phyloP scores from a whole-genome alignment of 2,329 filamentous ascomycete species.

The Cladosporium sp. region DNA sequence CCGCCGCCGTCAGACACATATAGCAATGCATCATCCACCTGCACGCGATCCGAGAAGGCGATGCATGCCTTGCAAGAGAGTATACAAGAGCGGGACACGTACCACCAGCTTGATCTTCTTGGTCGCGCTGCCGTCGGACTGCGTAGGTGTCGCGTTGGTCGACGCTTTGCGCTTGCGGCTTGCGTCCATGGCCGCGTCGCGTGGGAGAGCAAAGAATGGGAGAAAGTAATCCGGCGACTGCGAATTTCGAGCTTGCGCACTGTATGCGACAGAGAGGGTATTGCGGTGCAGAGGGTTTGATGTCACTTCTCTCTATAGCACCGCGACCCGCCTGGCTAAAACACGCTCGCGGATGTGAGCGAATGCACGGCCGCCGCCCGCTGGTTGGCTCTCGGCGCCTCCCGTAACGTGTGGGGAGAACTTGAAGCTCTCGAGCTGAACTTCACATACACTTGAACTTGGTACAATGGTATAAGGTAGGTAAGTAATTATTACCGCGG shows the following conservation, averaged over 20 bases:
- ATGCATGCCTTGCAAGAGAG: neutral
- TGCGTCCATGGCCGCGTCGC: conserved; percentile 7
- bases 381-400: neutral
- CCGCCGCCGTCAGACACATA: neutral
- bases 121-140: conserved; percentile 47
- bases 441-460: no score
- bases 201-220: neutral
- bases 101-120: conserved; percentile 15
- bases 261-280: neutral
- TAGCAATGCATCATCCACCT: neutral
- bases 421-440: no score
- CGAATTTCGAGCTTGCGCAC: neutral
- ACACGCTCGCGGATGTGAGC: neutral
- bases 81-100: conserved; percentile 6
- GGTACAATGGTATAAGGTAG: no score
- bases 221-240: neutral
- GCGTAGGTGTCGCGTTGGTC: conserved; percentile 43
- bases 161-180: conserved; percentile 54
- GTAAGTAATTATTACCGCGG: no score
- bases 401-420: no score
- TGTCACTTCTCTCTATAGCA: neutral
- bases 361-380: neutral
- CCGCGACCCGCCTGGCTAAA: neutral
- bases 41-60: neutral
- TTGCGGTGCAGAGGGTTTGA: neutral